These are phyloP conservation scores for Byssothecium circinans DNA, from an alignment of 2,329 filamentous ascomycete species.

Conservation along the genomic window DNA sequence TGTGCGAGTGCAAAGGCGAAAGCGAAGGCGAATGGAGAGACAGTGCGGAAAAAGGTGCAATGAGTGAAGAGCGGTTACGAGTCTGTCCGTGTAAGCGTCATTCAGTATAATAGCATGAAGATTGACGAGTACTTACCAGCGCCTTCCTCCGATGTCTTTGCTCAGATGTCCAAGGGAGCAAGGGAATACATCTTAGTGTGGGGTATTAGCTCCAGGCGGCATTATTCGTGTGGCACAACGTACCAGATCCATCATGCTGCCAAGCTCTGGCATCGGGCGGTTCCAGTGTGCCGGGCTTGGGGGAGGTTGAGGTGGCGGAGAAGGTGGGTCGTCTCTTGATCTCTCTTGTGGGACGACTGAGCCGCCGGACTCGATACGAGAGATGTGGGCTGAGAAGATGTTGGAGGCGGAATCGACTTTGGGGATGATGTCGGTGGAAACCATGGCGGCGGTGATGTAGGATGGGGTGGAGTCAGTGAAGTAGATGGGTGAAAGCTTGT, in stretches of 20 bases:
- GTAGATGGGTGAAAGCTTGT: too few relatives aligned
- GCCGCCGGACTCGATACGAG: not conserved
- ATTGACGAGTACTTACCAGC: not conserved
- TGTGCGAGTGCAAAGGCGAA: too few relatives aligned
- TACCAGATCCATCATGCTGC: slow-evolving; percentile 9
- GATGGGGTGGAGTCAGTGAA: not conserved
- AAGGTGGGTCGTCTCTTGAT: slow-evolving; percentile 44
- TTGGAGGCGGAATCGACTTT: not conserved
- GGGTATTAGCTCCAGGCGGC: not conserved
- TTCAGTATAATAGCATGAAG: not conserved
- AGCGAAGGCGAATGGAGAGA: too few relatives aligned
- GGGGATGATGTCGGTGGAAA: not conserved
- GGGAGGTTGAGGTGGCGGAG: slow-evolving; percentile 45
- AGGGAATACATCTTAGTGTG: slow-evolving; percentile 1
- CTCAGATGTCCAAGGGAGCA: not conserved
- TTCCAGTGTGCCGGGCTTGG: slow-evolving; percentile 42
- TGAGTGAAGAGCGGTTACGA: not conserved
- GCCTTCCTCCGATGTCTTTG: slow-evolving; percentile 1
- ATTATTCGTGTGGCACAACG: slow-evolving; percentile 8
- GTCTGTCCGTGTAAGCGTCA: not conserved
- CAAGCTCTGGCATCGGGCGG: slow-evolving; percentile 14
- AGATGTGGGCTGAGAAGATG: not conserved
- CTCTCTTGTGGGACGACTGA: slow-evolving; percentile 15
- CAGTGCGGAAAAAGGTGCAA: not conserved
- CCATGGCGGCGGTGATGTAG: slow-evolving; percentile 1